These are phyloP conservation scores for Trichoderma aggressivum DNA, from an alignment of 2,329 filamentous ascomycete species.

Conservation along the genomic window DNA sequence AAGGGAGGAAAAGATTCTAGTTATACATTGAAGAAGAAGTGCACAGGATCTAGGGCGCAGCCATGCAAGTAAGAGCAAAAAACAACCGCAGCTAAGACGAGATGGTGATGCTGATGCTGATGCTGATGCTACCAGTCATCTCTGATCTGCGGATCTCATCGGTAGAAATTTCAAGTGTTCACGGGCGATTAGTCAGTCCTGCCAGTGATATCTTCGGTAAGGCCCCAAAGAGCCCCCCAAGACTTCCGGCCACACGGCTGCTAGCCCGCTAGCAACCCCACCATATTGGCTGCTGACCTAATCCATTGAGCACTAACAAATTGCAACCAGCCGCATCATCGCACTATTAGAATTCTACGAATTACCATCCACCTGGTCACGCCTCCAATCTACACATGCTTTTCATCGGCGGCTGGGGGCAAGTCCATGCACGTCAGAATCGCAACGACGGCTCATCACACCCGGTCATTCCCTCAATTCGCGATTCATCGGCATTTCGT, in stretches of 20 bases:
- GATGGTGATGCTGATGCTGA: neutral
- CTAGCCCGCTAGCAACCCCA: conserved; percentile 17
- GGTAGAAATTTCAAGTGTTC: conserved; percentile 4
- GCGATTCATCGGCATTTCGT: neutral
- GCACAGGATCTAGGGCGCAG: neutral
- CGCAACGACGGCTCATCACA: conserved; percentile 13
- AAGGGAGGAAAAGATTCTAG: neutral
- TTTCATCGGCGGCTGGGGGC: conserved; percentile 5
- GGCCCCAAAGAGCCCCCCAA: neutral
- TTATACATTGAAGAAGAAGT: conserved; percentile 9
- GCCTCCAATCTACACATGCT: conserved; percentile 14
- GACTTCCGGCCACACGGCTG: conserved; percentile 7
- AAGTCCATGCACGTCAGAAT: neutral
- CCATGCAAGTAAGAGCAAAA: neutral
- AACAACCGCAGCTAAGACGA: neutral
- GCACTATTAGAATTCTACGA: conserved; percentile 18
- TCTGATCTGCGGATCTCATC: neutral
- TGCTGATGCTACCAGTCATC: neutral
- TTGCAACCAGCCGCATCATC: conserved; percentile 17
- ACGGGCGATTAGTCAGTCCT: conserved; percentile 4
- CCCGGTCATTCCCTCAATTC: conserved; percentile 6
- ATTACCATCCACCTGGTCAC: conserved; percentile 18
- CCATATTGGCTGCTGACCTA: conserved; percentile 15
- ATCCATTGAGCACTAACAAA: conserved; percentile 20
- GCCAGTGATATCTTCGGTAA: neutral